phyloP scores from a whole-genome alignment of 1,284 basidiomycete species.

The Trichosporon sp. region DNA sequence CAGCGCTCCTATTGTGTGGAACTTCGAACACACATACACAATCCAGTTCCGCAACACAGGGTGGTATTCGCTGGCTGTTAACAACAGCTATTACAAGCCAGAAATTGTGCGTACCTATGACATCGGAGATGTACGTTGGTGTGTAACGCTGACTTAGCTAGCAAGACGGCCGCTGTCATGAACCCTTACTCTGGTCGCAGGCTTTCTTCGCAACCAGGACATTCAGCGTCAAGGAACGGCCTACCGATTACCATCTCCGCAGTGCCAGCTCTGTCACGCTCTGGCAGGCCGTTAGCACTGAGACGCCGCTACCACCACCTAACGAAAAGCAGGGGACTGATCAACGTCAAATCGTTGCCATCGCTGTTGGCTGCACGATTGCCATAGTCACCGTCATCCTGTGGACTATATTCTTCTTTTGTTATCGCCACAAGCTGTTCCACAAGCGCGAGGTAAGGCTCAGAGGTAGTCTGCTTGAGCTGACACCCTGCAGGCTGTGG shows the following conservation, averaged over 20 bases:
- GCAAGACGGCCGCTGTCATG: constrained; percentile 27
- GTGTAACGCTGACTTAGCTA: background rate
- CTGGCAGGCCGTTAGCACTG: constrained; percentile 28
- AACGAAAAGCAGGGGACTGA: constrained; percentile 20
- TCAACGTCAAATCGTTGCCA: constrained; percentile 22
- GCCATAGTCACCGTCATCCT: constrained; percentile 27
- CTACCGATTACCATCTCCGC: constrained; percentile 14
- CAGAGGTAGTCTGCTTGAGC: background rate
- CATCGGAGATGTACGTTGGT: background rate
- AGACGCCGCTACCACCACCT: constrained; percentile 27
- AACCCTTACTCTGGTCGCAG: constrained; percentile 26
- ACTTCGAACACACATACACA: constrained; percentile 29
- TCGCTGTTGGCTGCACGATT: constrained; percentile 31
- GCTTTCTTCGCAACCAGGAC: constrained; percentile 42
- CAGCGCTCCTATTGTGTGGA: constrained; percentile 7
- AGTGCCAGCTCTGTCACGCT: constrained; percentile 26
- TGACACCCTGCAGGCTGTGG: constrained; percentile 24
- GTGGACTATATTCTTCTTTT: constrained; percentile 15
- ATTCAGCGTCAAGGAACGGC: background rate
- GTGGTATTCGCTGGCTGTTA: constrained; percentile 45
- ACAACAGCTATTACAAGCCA: constrained; percentile 33
- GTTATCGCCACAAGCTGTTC: background rate
- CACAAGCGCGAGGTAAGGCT: background rate
- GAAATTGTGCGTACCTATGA: constrained; percentile 1
- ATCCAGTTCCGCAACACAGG: constrained; percentile 38